A percentile compares a stretch with the other conserved stretches of the same genome.
Evolutionary conservation across 306 rosid genomes (phyloP).

Genomic region (Oxytropis ochrocephala): DNA sequence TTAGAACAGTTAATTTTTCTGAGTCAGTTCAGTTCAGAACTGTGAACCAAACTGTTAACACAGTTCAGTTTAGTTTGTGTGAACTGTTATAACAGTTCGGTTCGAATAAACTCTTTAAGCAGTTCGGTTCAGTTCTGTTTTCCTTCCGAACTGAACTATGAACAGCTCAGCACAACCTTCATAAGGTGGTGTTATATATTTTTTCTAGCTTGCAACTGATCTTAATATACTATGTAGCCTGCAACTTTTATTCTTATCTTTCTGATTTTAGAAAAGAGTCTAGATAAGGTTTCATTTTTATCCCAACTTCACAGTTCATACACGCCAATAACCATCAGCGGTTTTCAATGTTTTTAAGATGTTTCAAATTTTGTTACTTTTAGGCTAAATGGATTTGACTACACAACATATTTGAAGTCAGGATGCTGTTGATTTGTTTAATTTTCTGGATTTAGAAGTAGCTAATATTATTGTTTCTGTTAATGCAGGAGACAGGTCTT

Average conservation of each 20-base stretch:
- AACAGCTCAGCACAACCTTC: too few relatives aligned
- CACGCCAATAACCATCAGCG: neutral
- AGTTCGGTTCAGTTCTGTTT: too few relatives aligned
- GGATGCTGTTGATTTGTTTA: constrained; percentile 14
- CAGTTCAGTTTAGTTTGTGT: too few relatives aligned
- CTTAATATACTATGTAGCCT: neutral
- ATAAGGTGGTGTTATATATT: neutral
- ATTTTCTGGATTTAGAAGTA: neutral
- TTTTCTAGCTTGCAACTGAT: constrained; percentile 4
- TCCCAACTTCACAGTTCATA: constrained; percentile 10
- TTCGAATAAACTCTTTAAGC: too few relatives aligned
- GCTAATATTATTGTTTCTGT: constrained; percentile 14
- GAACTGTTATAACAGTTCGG: too few relatives aligned
- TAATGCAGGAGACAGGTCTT: constrained; percentile 85
- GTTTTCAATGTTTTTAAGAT: neutral
- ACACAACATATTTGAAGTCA: neutral
- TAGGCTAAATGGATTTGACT: neutral
- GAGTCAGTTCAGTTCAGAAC: too few relatives aligned
- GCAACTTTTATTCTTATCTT: neutral
- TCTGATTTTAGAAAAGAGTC: neutral
- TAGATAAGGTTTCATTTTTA: neutral
- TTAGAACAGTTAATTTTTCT: too few relatives aligned
- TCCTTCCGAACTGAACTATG: too few relatives aligned
- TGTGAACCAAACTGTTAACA: too few relatives aligned
- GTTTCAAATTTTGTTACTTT: constrained; percentile 3